Base-by-base conservation (phyloP, 176 grass and related monocot species). In the Aegilops bicornis region DNA sequence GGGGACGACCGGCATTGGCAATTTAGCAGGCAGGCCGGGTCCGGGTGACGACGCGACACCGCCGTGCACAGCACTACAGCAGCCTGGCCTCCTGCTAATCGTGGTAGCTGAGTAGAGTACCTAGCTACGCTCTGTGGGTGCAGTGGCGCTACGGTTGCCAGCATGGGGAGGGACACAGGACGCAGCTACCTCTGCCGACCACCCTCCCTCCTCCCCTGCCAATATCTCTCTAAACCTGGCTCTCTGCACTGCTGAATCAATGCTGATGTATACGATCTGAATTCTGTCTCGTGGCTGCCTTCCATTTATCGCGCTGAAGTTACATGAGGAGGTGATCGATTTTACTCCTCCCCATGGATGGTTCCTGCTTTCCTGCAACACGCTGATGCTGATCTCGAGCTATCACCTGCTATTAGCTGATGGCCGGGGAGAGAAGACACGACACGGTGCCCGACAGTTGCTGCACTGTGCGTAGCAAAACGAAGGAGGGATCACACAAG, bases 31-130 rank as follows among this genome's bases (percentile, higher is more conserved):
- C 70, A 68, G 78, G 15, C 7, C 73, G 67, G 76, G 89, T 87
- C 73, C 79, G 66, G 68, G 80, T 84, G 67, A 80, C 30, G 80
- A 87, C 89, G 84, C 76, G 48, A 79, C 84, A 74, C 65, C 64
- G 66, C 84, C 89, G 52, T 39, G 22, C 69, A 1, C 42, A 11
- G 35, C 47, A 16, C 11, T 45, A 43, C 40, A 43, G 42, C 69
- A 71, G 36, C 62, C 50, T 43, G 70, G 32, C 32, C 31, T 70
- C 65, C n/a, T 12, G 10, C 48, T 47, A 35, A 35, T 40, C 48
- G 15, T 68, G 30, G 65, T 68, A 16, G 65, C 42, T 42, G 35
- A 37, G 36, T 36, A 36, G 40, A 42, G 40, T 42, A 42, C 6
- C 66, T 67, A 33, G 61, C 62, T 64, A 56, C 52, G 52, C 54